These are phyloP conservation scores for Solanum hybrid DNA, from an alignment of 305 asterid genomes.

Conservation along the genomic window DNA sequence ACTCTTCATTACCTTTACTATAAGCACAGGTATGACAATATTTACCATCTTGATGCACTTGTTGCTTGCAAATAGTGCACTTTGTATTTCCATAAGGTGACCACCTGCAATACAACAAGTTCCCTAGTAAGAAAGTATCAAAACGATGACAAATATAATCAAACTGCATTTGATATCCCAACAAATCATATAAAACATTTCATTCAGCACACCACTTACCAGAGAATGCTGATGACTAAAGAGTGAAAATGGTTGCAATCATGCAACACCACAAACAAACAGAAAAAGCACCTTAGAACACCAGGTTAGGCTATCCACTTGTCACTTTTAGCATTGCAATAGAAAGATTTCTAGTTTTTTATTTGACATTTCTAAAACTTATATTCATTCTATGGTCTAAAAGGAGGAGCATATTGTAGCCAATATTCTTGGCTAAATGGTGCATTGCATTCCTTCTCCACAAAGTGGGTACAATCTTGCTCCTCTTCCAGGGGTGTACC, in stretches of 20 bases:
- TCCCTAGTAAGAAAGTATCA: neutral
- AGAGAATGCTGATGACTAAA: neutral
- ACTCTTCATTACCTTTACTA: constrained; percentile 53
- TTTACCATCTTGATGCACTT: constrained; percentile 86
- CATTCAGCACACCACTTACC: neutral
- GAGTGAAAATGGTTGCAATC: neutral
- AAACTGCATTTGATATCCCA: neutral
- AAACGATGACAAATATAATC: neutral
- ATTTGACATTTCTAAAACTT: neutral
- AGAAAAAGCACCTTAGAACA: neutral
- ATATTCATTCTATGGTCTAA: neutral
- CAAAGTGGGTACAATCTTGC: neutral
- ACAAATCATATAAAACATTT: neutral
- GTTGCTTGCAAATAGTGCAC: constrained; percentile 88
- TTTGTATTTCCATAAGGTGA: constrained; percentile 56
- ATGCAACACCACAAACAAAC: neutral
- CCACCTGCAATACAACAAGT: constrained; percentile 39
- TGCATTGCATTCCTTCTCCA: neutral
- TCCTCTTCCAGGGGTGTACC: neutral
- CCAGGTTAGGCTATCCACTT: neutral
- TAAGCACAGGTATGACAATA: constrained; percentile 92
- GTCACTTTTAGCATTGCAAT: neutral
- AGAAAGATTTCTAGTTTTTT: neutral
- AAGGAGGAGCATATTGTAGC: neutral
- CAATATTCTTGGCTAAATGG: neutral